Conservation (phyloP, 75 land plant species). For the Gnetum montanum region DNA sequence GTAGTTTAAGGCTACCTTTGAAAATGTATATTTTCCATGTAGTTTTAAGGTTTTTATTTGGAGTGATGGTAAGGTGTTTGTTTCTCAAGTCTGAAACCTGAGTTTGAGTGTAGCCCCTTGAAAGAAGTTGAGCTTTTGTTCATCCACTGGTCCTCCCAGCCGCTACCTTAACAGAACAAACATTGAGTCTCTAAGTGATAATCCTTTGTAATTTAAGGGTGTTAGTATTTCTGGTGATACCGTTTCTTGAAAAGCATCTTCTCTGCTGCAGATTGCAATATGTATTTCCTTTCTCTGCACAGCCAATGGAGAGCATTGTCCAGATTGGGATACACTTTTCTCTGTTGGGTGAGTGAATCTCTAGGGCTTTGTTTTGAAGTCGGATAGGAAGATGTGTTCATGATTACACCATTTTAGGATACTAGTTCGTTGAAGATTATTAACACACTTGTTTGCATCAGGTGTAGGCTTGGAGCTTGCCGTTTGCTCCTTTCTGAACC, state of each 20-base stretch:
- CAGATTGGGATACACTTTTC: constrained; percentile 67
- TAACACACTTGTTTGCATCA: constrained; percentile 15
- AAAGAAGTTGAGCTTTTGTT: too few species aligned
- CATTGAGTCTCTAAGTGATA: too few species aligned
- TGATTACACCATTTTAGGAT: background rate
- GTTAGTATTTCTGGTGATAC: background rate
- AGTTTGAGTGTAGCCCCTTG: background rate
- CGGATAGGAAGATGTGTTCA: background rate
- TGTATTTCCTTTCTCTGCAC: constrained; percentile 44
- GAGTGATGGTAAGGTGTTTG: too few species aligned
- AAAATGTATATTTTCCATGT: too few species aligned
- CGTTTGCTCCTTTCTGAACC: constrained; percentile 77
- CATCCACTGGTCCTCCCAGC: background rate
- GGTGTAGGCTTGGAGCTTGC: constrained; percentile 85
- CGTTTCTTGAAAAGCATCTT: background rate
- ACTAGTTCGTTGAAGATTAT: background rate
- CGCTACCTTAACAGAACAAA: too few species aligned
- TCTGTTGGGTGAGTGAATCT: constrained; percentile 52
- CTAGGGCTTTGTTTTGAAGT: constrained; percentile 1
- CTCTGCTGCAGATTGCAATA: constrained; percentile 63
- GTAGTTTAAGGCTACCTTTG: constrained; percentile 61
- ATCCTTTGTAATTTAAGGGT: background rate
- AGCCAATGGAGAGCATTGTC: constrained; percentile 58
- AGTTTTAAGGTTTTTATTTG: constrained; percentile 13
- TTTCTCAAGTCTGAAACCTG: too few species aligned